These are phyloP conservation scores for Cladosporium sp. DNA, from an alignment of 2,329 filamentous ascomycete species.

Conservation along the genomic window DNA sequence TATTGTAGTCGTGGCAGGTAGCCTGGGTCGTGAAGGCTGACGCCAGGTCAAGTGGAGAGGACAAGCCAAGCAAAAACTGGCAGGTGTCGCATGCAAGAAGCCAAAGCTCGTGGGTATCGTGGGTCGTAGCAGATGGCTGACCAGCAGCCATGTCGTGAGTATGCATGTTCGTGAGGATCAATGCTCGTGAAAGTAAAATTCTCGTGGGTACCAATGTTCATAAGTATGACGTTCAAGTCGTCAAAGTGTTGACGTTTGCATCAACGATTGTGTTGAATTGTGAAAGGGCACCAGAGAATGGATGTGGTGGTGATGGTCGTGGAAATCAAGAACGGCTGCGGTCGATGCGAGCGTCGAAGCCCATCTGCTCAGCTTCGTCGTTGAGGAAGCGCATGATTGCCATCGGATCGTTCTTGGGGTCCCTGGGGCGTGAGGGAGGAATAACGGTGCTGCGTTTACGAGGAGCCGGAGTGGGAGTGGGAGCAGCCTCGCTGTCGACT, in stretches of 20 bases:
- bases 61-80: too few species aligned
- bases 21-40: too few species aligned
- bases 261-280: not conserved
- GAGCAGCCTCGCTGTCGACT: conserved; percentile 24
- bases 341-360: conserved; percentile 1
- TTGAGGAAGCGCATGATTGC: not conserved
- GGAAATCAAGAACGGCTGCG: not conserved
- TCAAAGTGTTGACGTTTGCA: not conserved
- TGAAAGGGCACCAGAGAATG: not conserved
- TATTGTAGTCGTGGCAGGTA: too few species aligned
- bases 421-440: not conserved
- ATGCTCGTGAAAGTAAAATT: too few species aligned
- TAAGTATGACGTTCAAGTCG: not conserved
- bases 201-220: too few species aligned
- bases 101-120: not conserved
- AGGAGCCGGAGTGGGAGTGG: not conserved
- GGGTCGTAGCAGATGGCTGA: not conserved
- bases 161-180: too few species aligned
- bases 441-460: not conserved
- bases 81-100: too few species aligned
- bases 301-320: too few species aligned
- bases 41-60: too few species aligned
- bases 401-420: not conserved
- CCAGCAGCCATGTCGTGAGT: not conserved
- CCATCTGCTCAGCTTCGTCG: not conserved